These are phyloP conservation scores for Aspergillus alliaceus DNA, from an alignment of 2,329 filamentous ascomycete species.

Conservation along the genomic window DNA sequence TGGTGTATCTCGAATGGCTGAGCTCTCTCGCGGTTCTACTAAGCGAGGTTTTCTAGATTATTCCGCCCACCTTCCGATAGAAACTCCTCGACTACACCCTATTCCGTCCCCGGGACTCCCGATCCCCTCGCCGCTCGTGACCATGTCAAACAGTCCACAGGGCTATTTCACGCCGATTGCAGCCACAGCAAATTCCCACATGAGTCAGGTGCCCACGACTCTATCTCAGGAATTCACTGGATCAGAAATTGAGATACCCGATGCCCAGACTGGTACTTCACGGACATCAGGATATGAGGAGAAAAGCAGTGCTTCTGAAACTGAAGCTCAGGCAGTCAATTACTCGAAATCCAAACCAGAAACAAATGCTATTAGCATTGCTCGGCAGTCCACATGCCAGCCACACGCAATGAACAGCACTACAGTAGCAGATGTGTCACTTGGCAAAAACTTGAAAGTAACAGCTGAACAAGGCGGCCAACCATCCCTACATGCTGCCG, in stretches of 20 bases:
- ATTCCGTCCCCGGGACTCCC: constrained; percentile 41
- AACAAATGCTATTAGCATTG: background rate
- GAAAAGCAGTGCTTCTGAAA: background rate
- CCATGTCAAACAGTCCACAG: constrained; percentile 22
- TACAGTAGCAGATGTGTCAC: background rate
- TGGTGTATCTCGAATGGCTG: background rate
- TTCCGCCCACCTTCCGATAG: constrained; percentile 24
- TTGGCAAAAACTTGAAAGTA: background rate
- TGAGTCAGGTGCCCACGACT: background rate
- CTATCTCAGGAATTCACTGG: background rate
- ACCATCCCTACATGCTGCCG: no score
- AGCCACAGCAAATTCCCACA: constrained; percentile 12
- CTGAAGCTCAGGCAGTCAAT: background rate
- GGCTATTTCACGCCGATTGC: constrained; percentile 33
- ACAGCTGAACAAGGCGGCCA: background rate
- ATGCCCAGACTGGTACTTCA: background rate
- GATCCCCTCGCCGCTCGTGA: constrained; percentile 40
- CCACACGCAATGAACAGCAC: background rate
- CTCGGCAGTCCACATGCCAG: background rate
- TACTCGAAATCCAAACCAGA: background rate
- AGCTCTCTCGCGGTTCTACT: background rate
- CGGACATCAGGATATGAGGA: background rate
- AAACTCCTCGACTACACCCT: constrained; percentile 40
- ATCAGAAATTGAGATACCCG: background rate
- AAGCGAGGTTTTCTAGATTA: constrained; percentile 2